Evolutionary conservation across 345 rosid species (phyloP).

Genomic region (Melastoma malabathricum): DNA sequence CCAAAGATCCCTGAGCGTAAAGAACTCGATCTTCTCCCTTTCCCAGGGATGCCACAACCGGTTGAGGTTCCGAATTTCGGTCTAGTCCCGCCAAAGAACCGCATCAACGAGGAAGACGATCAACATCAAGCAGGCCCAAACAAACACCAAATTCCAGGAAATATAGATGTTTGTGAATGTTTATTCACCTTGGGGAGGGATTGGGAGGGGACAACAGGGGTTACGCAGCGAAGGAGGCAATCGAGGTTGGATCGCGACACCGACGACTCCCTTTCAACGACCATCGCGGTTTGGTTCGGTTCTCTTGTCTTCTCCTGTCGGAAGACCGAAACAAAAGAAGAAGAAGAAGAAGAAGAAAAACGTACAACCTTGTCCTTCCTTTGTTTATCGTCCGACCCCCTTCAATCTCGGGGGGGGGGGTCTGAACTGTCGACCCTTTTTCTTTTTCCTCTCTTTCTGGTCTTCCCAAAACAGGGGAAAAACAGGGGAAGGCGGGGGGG

Average conservation of each 20-base stretch:
- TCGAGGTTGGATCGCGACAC: constrained; percentile 51
- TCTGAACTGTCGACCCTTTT: constrained; percentile 3
- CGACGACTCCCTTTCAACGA: constrained; percentile 46
- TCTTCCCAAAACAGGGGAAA: constrained; percentile 11
- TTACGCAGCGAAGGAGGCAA: constrained; percentile 77
- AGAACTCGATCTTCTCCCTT: constrained; percentile 35
- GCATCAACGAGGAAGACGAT: neutral
- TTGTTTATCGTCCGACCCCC: no score
- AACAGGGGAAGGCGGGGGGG: constrained; percentile 9
- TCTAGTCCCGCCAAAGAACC: constrained; percentile 16
- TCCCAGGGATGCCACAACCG: constrained; percentile 39
- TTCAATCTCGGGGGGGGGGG: no score
- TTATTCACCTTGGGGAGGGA: constrained; percentile 58
- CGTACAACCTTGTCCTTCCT: neutral
- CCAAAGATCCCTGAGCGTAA: constrained; percentile 37
- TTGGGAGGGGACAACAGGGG: constrained; percentile 69
- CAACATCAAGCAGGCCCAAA: neutral
- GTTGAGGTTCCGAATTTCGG: constrained; percentile 73
- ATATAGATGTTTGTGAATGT: neutral
- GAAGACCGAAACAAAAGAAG: constrained; percentile 3
- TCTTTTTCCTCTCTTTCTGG: constrained; percentile 9
- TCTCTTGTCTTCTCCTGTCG: no score
- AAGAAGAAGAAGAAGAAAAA: constrained; percentile 13
- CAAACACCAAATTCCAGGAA: neutral
- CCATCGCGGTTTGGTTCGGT: constrained; percentile 25